A percentile compares a stretch with the other conserved stretches of the same genome.
Evolutionary conservation across 225 moss, liverwort and hornwort species (phyloP).

Genomic region (Ulota crispa): DNA sequence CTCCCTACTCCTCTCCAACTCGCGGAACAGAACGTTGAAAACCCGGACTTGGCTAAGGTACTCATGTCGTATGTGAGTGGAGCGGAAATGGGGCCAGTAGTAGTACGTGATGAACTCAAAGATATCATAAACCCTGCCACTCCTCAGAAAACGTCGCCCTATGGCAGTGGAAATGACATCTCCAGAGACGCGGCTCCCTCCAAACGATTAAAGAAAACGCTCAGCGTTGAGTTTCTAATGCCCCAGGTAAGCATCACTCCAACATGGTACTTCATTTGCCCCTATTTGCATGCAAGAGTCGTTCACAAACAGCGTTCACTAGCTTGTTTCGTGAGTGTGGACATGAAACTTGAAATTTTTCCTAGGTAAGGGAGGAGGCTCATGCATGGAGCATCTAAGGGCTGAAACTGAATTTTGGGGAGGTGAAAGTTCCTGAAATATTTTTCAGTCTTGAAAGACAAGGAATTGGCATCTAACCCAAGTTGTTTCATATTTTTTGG

Average conservation of each 20-base stretch:
- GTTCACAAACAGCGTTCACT: background rate
- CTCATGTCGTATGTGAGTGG: slow-evolving; percentile 18
- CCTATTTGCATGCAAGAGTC: background rate
- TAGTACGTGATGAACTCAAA: slow-evolving; percentile 20
- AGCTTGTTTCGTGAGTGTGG: background rate
- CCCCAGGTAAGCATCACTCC: slow-evolving; percentile 13
- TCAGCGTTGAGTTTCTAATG: slow-evolving; percentile 46
- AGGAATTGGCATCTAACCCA: too few species aligned
- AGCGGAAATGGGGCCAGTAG: background rate
- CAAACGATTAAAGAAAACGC: slow-evolving; percentile 35
- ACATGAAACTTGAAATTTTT: background rate
- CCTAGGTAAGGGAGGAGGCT: too few species aligned
- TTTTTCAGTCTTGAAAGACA: too few species aligned
- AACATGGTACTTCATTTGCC: background rate
- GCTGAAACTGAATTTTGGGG: too few species aligned
- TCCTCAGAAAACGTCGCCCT: slow-evolving; percentile 31
- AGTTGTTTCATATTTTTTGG: too few species aligned
- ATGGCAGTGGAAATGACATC: slow-evolving; percentile 36
- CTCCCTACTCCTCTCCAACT: slow-evolving; percentile 61
- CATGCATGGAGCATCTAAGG: too few species aligned
- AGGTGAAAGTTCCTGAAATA: too few species aligned
- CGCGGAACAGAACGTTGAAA: slow-evolving; percentile 57
- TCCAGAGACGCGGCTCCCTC: slow-evolving; percentile 10
- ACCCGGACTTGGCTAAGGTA: slow-evolving; percentile 36
- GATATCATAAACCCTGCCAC: slow-evolving; percentile 31